Conservation (phyloP, 2,329 filamentous ascomycete genomes). For the Pestalotiopsis sp. region DNA sequence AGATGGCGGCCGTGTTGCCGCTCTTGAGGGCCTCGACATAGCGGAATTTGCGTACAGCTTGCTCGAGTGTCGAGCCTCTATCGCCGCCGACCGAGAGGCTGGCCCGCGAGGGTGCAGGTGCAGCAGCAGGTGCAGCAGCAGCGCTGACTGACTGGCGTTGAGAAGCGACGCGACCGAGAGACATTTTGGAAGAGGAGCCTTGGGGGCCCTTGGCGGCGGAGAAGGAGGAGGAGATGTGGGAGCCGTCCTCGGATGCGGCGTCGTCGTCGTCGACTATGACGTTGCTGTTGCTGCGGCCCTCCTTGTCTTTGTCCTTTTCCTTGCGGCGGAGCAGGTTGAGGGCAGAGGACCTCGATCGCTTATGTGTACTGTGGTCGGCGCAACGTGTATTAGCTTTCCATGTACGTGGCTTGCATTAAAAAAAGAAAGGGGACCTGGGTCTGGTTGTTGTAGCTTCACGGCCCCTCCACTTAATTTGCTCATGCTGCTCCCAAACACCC, state of each 20-base stretch:
- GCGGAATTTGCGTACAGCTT: constrained; percentile 91
- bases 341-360: constrained; percentile 40
- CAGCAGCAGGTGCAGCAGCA: background rate
- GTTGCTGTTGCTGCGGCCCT: constrained; percentile 18
- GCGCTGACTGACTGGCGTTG: constrained; percentile 16
- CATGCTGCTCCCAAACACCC: background rate
- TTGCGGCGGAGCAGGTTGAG: constrained; percentile 55
- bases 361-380: constrained; percentile 40
- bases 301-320: constrained; percentile 32
- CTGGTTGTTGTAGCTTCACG: background rate
- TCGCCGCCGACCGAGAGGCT: constrained; percentile 37
- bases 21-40: constrained; percentile 90
- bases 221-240: constrained; percentile 1
- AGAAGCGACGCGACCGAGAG: constrained; percentile 25
- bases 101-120: constrained; percentile 29
- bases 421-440: background rate
- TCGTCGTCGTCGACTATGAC: constrained; percentile 21
- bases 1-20: constrained; percentile 89
- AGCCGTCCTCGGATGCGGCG: constrained; percentile 7
- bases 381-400: constrained; percentile 12
- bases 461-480: background rate
- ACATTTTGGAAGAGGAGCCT: constrained; percentile 11
- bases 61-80: constrained; percentile 69
- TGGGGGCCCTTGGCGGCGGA: constrained; percentile 1
- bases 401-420: constrained; percentile 5